Conservation (phyloP, 164 flowering plant genomes). For the Malania oleifera region DNA sequence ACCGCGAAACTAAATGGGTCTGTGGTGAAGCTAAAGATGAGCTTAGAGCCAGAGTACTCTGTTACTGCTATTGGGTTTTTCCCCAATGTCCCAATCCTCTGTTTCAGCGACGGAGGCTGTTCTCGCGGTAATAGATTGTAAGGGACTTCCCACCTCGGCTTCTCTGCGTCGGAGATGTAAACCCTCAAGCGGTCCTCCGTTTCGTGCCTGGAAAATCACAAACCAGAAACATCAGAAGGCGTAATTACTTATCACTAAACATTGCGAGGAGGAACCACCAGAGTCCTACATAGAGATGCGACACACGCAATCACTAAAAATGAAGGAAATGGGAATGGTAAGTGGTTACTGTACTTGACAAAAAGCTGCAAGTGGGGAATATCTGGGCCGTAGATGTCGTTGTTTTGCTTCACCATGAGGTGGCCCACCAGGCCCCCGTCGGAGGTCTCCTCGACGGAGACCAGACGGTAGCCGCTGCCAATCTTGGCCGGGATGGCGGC, state of each 20-base stretch:
- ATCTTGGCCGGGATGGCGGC: conserved; percentile 36
- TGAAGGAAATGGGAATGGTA: neutral
- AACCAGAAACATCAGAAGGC: neutral
- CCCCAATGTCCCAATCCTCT: conserved; percentile 26
- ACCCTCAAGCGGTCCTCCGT: conserved; percentile 77
- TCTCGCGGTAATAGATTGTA: conserved; percentile 74
- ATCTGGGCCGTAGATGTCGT: conserved; percentile 75
- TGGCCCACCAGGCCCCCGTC: conserved; percentile 75
- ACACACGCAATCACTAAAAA: neutral
- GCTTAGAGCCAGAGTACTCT: conserved; percentile 46
- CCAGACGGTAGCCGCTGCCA: conserved; percentile 70
- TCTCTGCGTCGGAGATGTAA: conserved; percentile 66
- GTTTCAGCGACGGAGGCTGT: conserved; percentile 43
- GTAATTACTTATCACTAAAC: neutral
- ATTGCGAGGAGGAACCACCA: no score
- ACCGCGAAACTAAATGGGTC: conserved; percentile 86
- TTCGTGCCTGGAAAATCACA: conserved; percentile 63
- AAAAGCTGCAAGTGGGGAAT: conserved; percentile 67
- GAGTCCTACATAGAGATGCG: no score
- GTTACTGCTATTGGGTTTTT: conserved; percentile 27
- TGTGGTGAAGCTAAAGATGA: conserved; percentile 58
- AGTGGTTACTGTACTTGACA: conserved; percentile 56
- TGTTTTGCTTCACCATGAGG: conserved; percentile 65
- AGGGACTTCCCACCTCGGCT: conserved; percentile 78
- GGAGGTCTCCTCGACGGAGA: conserved; percentile 65